Conservation (phyloP, 75 land plant genomes). For the Sequoia sempervirens region DNA sequence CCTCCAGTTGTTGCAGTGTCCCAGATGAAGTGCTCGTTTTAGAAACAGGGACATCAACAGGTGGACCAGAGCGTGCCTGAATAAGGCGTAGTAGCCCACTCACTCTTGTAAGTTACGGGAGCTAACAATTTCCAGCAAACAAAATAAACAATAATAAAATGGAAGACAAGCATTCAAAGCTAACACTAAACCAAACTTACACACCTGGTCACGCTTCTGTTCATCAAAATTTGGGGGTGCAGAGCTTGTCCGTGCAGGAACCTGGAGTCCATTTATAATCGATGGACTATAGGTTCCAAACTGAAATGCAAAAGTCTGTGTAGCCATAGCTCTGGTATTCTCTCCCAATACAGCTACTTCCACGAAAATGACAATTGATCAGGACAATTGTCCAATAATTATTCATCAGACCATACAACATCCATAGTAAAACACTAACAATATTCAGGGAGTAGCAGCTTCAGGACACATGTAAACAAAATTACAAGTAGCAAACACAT, state of each 20-base stretch:
- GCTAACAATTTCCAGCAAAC: neutral
- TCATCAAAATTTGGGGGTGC: conserved; percentile 96
- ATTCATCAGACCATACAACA: neutral
- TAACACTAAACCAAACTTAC: neutral
- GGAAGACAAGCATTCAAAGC: neutral
- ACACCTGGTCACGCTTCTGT: conserved; percentile 80
- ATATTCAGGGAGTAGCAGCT: neutral
- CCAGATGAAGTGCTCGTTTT: neutral
- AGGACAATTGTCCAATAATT: neutral
- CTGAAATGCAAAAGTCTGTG: conserved; percentile 22
- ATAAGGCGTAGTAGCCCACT: neutral
- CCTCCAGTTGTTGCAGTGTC: neutral
- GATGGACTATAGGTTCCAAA: conserved; percentile 33
- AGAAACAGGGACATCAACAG: neutral
- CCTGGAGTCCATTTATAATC: neutral
- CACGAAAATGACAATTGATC: neutral
- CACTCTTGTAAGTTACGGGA: neutral
- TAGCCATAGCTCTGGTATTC: conserved; percentile 5
- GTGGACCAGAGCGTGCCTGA: neutral
- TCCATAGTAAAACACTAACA: neutral
- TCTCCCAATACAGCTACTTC: conserved; percentile 11
- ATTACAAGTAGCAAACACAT: neutral
- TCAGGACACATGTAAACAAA: neutral
- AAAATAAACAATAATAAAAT: neutral
- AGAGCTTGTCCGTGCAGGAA: conserved; percentile 77